Percentiles rank a stretch among this genome's conserved stretches.
Evolutionary conservation across 192 early-diverging fungal species (phyloP).

Genomic region (Coemansia sp.): DNA sequence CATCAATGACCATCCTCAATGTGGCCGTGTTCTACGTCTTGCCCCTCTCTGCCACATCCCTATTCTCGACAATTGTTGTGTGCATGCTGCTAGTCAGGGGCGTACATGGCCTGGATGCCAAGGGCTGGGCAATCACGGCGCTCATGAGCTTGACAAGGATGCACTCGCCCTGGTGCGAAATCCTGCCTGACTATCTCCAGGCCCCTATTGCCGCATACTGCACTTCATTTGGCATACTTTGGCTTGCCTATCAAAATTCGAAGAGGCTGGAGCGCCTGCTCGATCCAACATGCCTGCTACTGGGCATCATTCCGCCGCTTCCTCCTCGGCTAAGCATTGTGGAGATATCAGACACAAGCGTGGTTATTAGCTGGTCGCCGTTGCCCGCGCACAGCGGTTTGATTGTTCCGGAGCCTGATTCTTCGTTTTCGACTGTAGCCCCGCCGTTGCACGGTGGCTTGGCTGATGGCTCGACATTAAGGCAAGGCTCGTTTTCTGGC

Average conservation of each 20-base stretch:
- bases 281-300: slow-evolving; percentile 33
- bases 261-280: slow-evolving; percentile 38
- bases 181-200: slow-evolving; percentile 44
- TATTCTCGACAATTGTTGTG: slow-evolving; percentile 46
- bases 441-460: not conserved
- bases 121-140: slow-evolving; percentile 44
- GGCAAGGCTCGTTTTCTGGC: not conserved
- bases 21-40: slow-evolving; percentile 35
- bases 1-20: slow-evolving; percentile 39
- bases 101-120: slow-evolving; percentile 44
- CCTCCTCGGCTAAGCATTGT: slow-evolving; percentile 32
- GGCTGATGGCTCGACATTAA: not conserved
- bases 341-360: slow-evolving; percentile 31
- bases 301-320: slow-evolving; percentile 43
- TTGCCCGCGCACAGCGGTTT: not conserved
- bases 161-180: slow-evolving; percentile 45
- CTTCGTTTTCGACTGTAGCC: not conserved
- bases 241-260: slow-evolving; percentile 45
- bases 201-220: slow-evolving; percentile 50
- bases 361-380: slow-evolving; percentile 24
- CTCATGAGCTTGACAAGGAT: slow-evolving; percentile 38
- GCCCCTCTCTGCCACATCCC: slow-evolving; percentile 29
- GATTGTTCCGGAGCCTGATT: slow-evolving; percentile 4
- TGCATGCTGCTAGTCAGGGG: slow-evolving; percentile 51
- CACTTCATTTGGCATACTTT: slow-evolving; percentile 48